Evolutionary conservation across 2,329 filamentous ascomycete species (phyloP).

Genomic region (Alternaria dauci): DNA sequence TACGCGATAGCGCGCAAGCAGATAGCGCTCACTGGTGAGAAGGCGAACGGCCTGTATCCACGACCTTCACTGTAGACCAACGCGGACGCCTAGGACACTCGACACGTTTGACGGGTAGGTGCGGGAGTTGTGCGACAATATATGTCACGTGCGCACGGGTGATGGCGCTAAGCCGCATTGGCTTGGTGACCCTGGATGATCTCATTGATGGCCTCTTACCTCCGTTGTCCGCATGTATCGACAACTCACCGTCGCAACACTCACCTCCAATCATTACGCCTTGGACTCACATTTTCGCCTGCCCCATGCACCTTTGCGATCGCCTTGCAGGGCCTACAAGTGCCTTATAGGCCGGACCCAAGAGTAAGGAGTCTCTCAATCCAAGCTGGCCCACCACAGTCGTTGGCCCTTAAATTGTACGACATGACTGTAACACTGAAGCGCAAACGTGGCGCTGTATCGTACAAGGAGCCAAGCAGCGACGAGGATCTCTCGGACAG

Average conservation of each 20-base stretch:
- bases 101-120: neutral
- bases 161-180: slow-evolving; percentile 6
- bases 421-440: slow-evolving; percentile 44
- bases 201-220: slow-evolving; percentile 12
- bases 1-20: slow-evolving; percentile 7
- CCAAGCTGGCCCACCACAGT: neutral
- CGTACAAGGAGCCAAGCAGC: slow-evolving; percentile 49
- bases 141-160: slow-evolving; percentile 13
- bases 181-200: slow-evolving; percentile 5
- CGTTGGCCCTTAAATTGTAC: slow-evolving; percentile 4
- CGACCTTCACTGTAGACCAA: neutral
- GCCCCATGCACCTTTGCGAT: slow-evolving; percentile 11
- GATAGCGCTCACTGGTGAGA: neutral
- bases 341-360: slow-evolving; percentile 1
- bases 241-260: slow-evolving; percentile 10
- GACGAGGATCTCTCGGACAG: slow-evolving; percentile 40
- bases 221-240: slow-evolving; percentile 16
- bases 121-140: neutral
- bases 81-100: neutral
- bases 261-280: neutral
- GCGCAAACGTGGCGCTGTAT: slow-evolving; percentile 48
- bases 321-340: slow-evolving; percentile 7
- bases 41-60: neutral
- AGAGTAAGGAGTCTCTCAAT: neutral
- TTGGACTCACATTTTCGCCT: neutral